phyloP scores from a whole-genome alignment of 495 filamentous ascomycete species.

The Penicillium paradoxum region DNA sequence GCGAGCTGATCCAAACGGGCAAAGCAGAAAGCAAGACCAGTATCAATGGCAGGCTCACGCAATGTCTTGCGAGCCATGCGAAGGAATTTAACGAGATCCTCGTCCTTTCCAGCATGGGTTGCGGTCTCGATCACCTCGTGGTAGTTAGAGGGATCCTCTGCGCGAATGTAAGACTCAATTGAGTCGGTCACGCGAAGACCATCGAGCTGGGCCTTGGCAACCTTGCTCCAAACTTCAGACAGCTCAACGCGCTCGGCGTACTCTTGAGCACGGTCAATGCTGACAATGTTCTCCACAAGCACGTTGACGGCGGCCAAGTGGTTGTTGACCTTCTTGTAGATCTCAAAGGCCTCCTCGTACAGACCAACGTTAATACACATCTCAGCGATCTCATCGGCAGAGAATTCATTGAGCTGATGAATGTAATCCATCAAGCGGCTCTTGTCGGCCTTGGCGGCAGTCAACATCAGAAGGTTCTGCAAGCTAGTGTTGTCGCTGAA shows the following conservation, averaged over 20 bases:
- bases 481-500: constrained; percentile 97
- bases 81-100: constrained; percentile 95
- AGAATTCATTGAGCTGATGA: constrained; percentile 81
- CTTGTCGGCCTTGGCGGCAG: constrained; percentile 95
- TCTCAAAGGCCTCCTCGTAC: constrained; percentile 96
- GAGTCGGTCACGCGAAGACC: constrained; percentile 89
- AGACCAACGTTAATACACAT: constrained; percentile 93
- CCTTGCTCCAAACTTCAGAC: constrained; percentile 98
- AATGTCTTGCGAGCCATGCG: constrained; percentile 96
- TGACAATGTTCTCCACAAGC: constrained; percentile 93
- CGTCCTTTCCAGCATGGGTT: constrained; percentile 94
- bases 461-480: constrained; percentile 95
- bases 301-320: constrained; percentile 84
- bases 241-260: constrained; percentile 95
- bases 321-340: constrained; percentile 95
- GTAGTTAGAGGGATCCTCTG: constrained; percentile 89
- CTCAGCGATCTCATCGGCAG: constrained; percentile 83
- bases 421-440: constrained; percentile 95
- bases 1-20: constrained; percentile 85
- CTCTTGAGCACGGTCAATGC: constrained; percentile 95
- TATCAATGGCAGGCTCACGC: constrained; percentile 92
- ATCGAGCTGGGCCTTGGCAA: constrained; percentile 97
- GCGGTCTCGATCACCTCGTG: constrained; percentile 93
- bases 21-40: constrained; percentile 86
- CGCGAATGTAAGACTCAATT: constrained; percentile 96